Base-by-base conservation (phyloP, 2,329 filamentous ascomycete species). In the Clonostachys rosea region DNA sequence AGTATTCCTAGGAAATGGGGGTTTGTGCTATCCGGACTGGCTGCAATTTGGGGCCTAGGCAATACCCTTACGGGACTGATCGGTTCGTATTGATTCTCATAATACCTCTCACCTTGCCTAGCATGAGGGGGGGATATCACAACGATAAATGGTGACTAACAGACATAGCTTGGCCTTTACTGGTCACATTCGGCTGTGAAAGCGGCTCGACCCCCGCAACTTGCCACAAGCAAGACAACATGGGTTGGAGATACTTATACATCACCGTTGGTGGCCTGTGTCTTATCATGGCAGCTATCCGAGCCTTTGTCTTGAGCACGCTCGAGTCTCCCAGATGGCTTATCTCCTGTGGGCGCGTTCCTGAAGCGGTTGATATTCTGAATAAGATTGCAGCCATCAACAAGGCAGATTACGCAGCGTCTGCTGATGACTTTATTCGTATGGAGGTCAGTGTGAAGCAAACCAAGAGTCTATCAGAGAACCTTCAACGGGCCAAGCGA, bases 221-320 rank as follows among this genome's bases (percentile, higher is more conserved):
- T 1, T 74, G 70, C 47, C 59, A 62, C 34, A 61, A 56, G 46
- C 45, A 51, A 2, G 58, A 65, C 17, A 73, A 74, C 49, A 69
- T 70, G 67, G 70, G 69, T 18, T 74, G 70, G 60, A 59, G 69
- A 30, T 71, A 70, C 44, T 59, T 68, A 14, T 58, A 69, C 47
- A 64, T 67, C n/a, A 61, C 65, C 0, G 60, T 71, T 13, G 69
- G 69, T 6, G 65, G 58, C 0, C 51, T 71, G 6, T 67, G 67
- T 10, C 52, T 71, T 4, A 50, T 59, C 14, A 64, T 72, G 47
- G 65, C 64, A 24, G 35, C 69, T 34, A 57, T 70, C n/a, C 68
- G 70, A 7, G 62, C 69, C 34, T 57, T 68, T 34, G 46, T 66
- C 18, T 67, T 74, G 50, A 61, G 62, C 34, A 63, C 72, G 14